Evolutionary conservation across 352 stramenopile genomes (phyloP), one percentile per base, ranked within the genome.

Genomic region (Phytopythium ostracodes): DNA sequence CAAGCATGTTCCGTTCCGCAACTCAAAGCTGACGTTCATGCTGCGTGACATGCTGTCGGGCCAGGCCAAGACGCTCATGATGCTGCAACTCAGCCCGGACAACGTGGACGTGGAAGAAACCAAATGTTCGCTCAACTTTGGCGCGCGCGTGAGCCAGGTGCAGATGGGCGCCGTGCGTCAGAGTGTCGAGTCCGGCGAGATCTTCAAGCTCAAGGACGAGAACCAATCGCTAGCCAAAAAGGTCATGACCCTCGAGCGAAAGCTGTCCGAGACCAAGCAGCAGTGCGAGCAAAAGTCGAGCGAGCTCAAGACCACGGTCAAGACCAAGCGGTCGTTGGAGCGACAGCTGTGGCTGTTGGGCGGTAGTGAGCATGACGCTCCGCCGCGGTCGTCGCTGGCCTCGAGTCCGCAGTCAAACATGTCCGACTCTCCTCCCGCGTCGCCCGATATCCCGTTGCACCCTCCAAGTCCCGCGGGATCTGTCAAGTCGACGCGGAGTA

Each of bases 11-110:
- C 95, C 94, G 31, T 98, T 97, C 64, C 88, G 96, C 25, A 98
- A 98, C 72, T 98, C 89, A 0, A 98, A 98, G 74, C 90, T 98
- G 42, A 98, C 94, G 38, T 97, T 90, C 61, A 89, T 98, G 73
- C 81, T 98, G 12, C 88, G 89, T 22, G 92, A 98, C 47, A 97
- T 95, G 71, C 73, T 98, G 11, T 91, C 84, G 12, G 85, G 86
- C 10, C 85, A 96, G 61, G 81, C 84, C 11, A 98, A 98, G 82
- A 96, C 91, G 8, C 72, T 98, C 12, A 80, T 98, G 69, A 94
- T 98, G 81, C 75, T 98, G 17, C 87, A 96, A 56, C 65, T 97
- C 0, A 97, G 89, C 47, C 92, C 92, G 0, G 88, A 95, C 42
- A 63, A 67, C 22, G 64, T 72, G 2, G 88, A 97, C 51, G 71